These are phyloP conservation scores for Hericium alpestre DNA, from an alignment of 768 basidiomycete species.

Conservation along the genomic window DNA sequence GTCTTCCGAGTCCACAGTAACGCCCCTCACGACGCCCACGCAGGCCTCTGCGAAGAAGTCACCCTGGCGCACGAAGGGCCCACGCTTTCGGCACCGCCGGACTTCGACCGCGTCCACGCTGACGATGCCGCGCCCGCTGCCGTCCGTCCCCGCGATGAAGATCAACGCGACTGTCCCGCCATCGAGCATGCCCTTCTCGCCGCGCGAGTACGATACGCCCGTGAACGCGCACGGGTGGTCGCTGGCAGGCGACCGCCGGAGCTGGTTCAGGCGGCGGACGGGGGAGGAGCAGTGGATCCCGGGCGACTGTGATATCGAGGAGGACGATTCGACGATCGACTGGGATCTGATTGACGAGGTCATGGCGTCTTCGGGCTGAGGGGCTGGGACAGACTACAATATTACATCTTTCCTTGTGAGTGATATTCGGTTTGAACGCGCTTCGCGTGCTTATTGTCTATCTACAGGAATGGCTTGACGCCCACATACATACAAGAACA, in stretches of 20 bases:
- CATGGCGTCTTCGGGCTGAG: constrained; percentile 2
- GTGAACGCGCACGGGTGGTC: not conserved
- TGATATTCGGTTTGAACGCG: not conserved
- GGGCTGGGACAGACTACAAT: not conserved
- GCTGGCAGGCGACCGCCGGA: not conserved
- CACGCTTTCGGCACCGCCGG: not conserved
- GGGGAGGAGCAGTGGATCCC: constrained; percentile 4
- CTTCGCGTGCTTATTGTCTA: not conserved
- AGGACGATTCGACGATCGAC: constrained; percentile 6
- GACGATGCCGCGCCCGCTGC: not conserved
- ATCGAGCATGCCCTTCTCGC: constrained; percentile 9
- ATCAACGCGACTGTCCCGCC: constrained; percentile 2
- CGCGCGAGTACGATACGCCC: constrained; percentile 9
- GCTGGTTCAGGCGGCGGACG: not conserved
- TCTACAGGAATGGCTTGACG: no score
- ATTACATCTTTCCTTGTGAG: not conserved
- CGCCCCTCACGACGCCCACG: not conserved
- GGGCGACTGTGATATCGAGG: not conserved
- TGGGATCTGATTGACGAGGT: constrained; percentile 14
- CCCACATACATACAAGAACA: no score
- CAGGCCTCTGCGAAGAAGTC: not conserved
- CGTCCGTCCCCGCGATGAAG: not conserved
- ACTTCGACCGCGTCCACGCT: not conserved
- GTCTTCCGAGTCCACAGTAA: not conserved
- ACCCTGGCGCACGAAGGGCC: not conserved